These are phyloP conservation scores for Phoma herbarum DNA, from an alignment of 2,329 filamentous ascomycete genomes.

Conservation along the genomic window DNA sequence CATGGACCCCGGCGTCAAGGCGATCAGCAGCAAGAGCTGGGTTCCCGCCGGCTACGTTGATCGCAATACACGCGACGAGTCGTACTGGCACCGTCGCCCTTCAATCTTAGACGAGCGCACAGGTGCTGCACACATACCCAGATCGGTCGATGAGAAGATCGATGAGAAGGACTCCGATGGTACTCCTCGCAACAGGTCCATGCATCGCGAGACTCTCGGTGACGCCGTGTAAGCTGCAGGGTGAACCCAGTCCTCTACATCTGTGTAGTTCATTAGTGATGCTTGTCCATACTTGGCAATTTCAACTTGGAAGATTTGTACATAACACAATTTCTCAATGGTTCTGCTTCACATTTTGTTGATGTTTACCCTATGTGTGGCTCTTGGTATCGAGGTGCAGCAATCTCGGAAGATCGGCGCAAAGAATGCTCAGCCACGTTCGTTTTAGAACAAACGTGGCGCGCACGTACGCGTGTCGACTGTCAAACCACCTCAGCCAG, in stretches of 20 bases:
- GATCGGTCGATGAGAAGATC: conserved; percentile 31
- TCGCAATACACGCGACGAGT: conserved; percentile 40
- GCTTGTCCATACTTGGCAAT: not conserved
- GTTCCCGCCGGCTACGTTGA: conserved; percentile 44
- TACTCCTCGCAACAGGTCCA: conserved; percentile 33
- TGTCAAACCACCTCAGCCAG: conserved; percentile 20
- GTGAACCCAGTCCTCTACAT: not conserved
- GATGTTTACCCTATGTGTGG: not conserved
- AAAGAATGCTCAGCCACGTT: conserved; percentile 22
- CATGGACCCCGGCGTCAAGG: conserved; percentile 38
- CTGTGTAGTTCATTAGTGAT: not conserved
- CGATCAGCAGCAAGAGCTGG: conserved; percentile 46
- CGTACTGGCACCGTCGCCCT: conserved; percentile 39
- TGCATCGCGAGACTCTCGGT: conserved; percentile 34
- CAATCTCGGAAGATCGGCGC: conserved; percentile 7
- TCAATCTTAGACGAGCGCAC: conserved; percentile 29
- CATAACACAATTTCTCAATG: not conserved
- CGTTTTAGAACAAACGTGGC: conserved; percentile 32
- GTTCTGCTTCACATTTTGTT: not conserved
- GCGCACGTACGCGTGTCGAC: conserved; percentile 29
- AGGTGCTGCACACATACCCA: conserved; percentile 14
- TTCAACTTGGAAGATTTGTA: not conserved
- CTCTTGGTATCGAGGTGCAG: not conserved
- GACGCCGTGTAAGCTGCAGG: conserved; percentile 21
- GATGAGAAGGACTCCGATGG: conserved; percentile 31